Percentiles rank a stretch among this genome's conserved stretches.
Conservation (phyloP, 257 asterid species). For the Petrea volubilis region DNA sequence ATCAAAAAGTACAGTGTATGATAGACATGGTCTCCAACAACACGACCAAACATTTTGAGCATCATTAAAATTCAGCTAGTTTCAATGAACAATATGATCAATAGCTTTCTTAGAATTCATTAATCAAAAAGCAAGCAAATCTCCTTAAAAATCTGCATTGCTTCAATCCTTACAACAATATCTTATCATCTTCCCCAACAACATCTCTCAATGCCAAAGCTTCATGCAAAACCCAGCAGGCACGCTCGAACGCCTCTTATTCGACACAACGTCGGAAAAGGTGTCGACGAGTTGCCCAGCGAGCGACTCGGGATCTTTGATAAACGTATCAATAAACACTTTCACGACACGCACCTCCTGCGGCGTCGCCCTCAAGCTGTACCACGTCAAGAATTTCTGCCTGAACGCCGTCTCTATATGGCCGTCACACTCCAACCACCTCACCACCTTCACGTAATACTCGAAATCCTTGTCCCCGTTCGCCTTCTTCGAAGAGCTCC, state of each 20-base stretch:
- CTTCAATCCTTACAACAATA: no score
- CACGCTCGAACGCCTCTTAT: slow-evolving; percentile 43
- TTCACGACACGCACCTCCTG: slow-evolving; percentile 65
- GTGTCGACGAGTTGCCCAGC: slow-evolving; percentile 74
- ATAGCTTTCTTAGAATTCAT: no score
- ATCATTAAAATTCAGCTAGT: no score
- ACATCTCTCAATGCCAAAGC: slow-evolving; percentile 66
- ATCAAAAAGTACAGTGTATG: no score
- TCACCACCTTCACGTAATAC: slow-evolving; percentile 69
- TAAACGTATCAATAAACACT: slow-evolving; percentile 63
- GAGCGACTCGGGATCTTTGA: slow-evolving; percentile 65
- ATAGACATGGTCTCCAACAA: no score
- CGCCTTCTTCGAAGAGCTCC: slow-evolving; percentile 76
- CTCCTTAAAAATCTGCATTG: no score
- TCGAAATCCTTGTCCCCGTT: slow-evolving; percentile 56
- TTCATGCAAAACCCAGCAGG: slow-evolving; percentile 66
- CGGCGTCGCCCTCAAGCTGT: slow-evolving; percentile 66
- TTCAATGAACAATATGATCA: no score
- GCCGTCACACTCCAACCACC: slow-evolving; percentile 76
- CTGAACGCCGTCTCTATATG: slow-evolving; percentile 60
- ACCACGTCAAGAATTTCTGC: slow-evolving; percentile 84
- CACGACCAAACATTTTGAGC: no score
- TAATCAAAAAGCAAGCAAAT: no score
- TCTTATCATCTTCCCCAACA: not conserved
- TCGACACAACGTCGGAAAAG: slow-evolving; percentile 54